phyloP scores from a whole-genome alignment of 2,329 filamentous ascomycete species.

The Sclerotinia trifoliorum region DNA sequence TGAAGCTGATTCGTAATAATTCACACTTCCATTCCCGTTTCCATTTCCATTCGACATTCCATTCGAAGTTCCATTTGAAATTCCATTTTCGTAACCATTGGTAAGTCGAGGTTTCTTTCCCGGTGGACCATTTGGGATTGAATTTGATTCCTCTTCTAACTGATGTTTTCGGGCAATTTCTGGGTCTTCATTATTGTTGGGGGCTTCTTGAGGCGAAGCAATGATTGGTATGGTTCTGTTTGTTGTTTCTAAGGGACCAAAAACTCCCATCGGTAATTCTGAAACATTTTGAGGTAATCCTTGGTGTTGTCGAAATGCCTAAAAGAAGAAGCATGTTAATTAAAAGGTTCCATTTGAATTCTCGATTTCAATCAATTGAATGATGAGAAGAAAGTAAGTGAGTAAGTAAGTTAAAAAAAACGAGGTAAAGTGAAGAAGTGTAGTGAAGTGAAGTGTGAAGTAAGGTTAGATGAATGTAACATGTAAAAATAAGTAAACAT shows the following conservation, averaged over 20 bases:
- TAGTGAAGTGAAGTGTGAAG: background rate
- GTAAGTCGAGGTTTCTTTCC: constrained; percentile 58
- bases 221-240: constrained; percentile 12
- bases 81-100: constrained; percentile 60
- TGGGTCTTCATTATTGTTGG: constrained; percentile 32
- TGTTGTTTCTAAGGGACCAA: constrained; percentile 31
- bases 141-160: constrained; percentile 33
- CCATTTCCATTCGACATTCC: constrained; percentile 44
- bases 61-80: constrained; percentile 35
- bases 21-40: constrained; percentile 21
- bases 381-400: background rate
- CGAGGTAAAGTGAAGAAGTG: background rate
- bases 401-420: no score
- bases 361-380: background rate
- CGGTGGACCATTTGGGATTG: constrained; percentile 55
- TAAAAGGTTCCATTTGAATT: background rate
- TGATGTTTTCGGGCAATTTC: constrained; percentile 39
- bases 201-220: background rate
- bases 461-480: background rate
- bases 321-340: constrained; percentile 7
- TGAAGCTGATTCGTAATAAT: constrained; percentile 49
- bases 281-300: constrained; percentile 9
- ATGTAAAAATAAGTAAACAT: background rate
- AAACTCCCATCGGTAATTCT: constrained; percentile 32
- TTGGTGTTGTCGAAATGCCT: constrained; percentile 12